phyloP scores from a whole-genome alignment of 495 filamentous ascomycete genomes.

The Stereocaulon alpinum region DNA sequence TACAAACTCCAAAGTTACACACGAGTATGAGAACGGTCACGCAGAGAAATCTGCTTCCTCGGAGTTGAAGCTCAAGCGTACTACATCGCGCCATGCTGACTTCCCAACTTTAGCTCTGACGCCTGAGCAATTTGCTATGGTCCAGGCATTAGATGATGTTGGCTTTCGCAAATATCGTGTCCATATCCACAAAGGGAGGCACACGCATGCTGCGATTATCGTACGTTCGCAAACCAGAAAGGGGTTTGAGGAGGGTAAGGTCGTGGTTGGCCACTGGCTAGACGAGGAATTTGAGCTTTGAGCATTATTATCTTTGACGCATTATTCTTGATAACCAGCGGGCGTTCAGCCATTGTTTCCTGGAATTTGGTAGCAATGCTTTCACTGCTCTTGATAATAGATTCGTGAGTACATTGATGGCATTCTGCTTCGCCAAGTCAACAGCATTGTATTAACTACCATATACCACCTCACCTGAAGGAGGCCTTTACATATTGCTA shows the following conservation, averaged over 20 bases:
- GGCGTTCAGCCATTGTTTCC: not conserved
- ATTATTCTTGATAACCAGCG: not conserved
- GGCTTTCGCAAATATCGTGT: constrained; percentile 76
- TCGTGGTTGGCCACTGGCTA: constrained; percentile 76
- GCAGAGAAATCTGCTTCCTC: constrained; percentile 27
- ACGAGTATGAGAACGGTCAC: not conserved
- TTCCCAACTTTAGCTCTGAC: constrained; percentile 68
- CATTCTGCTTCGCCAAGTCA: too few species aligned
- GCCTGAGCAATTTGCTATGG: constrained; percentile 70
- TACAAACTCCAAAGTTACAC: not conserved
- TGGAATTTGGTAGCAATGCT: too few species aligned
- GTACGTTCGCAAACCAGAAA: constrained; percentile 49
- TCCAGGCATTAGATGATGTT: constrained; percentile 62
- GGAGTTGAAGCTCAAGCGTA: constrained; percentile 9
- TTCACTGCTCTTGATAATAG: too few species aligned
- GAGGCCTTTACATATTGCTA: too few species aligned
- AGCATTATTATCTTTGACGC: constrained; percentile 9
- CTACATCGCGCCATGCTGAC: constrained; percentile 21
- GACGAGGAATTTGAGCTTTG: constrained; percentile 61
- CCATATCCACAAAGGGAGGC: constrained; percentile 68
- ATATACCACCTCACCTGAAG: too few species aligned
- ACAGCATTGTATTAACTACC: too few species aligned
- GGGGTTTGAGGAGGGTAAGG: constrained; percentile 61
- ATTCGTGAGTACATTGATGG: too few species aligned
- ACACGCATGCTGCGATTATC: constrained; percentile 87